phyloP scores from a whole-genome alignment of 108 stramenopile species.

The Cyclotella baltica region DNA sequence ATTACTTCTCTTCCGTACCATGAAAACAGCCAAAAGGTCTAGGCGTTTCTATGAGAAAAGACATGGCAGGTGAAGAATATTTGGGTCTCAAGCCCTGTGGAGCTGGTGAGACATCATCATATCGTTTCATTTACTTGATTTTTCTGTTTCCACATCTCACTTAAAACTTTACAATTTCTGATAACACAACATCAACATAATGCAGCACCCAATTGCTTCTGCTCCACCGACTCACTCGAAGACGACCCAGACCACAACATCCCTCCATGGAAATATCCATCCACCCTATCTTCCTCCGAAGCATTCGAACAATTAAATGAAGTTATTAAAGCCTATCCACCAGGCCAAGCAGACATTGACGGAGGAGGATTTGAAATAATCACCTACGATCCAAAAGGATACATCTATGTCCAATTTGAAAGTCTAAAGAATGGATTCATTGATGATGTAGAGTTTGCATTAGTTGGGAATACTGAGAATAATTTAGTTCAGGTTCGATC shows the following conservation, averaged over 20 bases:
- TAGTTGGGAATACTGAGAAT: constrained; percentile 30
- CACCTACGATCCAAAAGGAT: constrained; percentile 71
- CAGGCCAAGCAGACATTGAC: constrained; percentile 83
- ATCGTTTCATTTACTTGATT: background rate
- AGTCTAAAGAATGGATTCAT: constrained; percentile 83
- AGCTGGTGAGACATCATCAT: constrained; percentile 42
- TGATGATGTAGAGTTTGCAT: constrained; percentile 79
- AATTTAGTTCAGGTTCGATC: constrained; percentile 75
- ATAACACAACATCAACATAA: background rate
- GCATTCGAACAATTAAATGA: constrained; percentile 69
- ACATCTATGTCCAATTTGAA: constrained; percentile 86
- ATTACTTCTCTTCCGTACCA: background rate
- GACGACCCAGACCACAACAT: constrained; percentile 78
- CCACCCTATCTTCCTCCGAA: constrained; percentile 36
- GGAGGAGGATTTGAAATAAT: constrained; percentile 89
- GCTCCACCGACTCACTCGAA: constrained; percentile 67
- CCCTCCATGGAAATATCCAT: constrained; percentile 75
- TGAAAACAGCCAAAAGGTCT: constrained; percentile 69
- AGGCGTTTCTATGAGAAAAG: constrained; percentile 65
- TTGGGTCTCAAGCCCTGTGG: constrained; percentile 81
- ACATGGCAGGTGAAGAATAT: constrained; percentile 76
- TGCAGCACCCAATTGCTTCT: constrained; percentile 88
- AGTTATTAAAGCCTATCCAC: constrained; percentile 70
- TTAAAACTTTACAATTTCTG: background rate
- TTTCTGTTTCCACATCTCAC: background rate